A percentile compares a stretch with the other conserved stretches of the same genome.
Evolutionary conservation across 2,329 filamentous ascomycete genomes (phyloP).

Genomic region (Trichoderma sp.): DNA sequence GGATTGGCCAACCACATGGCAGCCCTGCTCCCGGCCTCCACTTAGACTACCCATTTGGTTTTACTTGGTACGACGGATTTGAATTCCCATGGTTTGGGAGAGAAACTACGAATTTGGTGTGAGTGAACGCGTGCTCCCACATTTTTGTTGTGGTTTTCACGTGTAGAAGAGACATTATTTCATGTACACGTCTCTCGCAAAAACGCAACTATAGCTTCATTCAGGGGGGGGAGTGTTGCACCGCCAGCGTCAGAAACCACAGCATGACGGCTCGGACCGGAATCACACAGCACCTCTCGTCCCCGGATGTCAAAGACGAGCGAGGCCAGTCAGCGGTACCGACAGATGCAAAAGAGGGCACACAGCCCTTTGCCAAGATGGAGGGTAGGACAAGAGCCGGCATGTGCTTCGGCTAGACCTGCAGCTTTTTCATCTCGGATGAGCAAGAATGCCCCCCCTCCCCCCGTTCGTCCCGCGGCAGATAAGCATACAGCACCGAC

Average conservation of each 20-base stretch:
- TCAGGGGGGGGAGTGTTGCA: neutral
- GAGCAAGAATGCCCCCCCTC: neutral
- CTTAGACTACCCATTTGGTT: neutral
- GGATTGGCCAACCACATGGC: conserved; percentile 16
- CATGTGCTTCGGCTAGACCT: neutral
- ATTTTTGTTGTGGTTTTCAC: neutral
- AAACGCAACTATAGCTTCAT: neutral
- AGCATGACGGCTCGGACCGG: conserved; percentile 3
- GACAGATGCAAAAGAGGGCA: neutral
- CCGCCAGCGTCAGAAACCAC: neutral
- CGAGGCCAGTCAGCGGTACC: neutral
- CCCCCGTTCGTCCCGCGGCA: neutral
- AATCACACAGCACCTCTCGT: neutral
- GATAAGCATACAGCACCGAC: neutral
- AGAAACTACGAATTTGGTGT: neutral
- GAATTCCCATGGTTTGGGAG: too few species aligned
- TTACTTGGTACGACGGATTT: neutral
- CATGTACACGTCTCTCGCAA: neutral
- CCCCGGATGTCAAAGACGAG: neutral
- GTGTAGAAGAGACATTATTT: neutral
- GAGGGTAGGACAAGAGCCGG: neutral
- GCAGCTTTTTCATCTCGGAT: neutral
- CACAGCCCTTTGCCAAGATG: neutral
- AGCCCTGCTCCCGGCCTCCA: conserved; percentile 3
- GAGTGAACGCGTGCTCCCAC: neutral